Conservation (phyloP, 495 filamentous ascomycete species). For the Xylaria curta region DNA sequence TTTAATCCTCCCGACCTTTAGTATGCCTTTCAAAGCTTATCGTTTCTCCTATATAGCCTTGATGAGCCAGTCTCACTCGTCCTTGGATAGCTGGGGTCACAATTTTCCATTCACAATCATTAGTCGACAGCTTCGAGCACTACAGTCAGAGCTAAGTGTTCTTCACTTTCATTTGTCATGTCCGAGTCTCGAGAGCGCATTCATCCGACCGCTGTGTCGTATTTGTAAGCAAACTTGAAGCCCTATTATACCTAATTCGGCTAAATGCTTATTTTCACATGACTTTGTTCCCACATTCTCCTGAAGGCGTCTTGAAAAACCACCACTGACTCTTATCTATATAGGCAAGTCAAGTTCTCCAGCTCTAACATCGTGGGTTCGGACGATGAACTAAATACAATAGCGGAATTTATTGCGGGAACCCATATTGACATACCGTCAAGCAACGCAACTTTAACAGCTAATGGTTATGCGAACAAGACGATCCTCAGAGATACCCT, state of each 20-base stretch:
- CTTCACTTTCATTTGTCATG: background rate
- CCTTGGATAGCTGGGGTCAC: background rate
- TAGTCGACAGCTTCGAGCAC: background rate
- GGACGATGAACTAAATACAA: background rate
- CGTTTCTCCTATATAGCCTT: background rate
- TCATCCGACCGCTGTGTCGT: background rate
- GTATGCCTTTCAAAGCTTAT: background rate
- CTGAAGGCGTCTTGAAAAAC: background rate
- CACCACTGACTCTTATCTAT: background rate
- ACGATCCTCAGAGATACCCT: conserved; percentile 1
- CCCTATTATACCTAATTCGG: background rate
- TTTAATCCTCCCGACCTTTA: background rate
- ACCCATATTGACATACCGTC: background rate
- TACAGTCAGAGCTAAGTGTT: background rate
- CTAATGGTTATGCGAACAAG: background rate
- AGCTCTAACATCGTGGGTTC: background rate
- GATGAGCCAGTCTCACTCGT: background rate
- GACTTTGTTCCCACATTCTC: background rate
- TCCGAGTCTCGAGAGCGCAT: background rate
- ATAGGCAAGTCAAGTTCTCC: background rate
- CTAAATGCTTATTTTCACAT: background rate
- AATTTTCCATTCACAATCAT: background rate
- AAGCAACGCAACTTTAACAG: background rate
- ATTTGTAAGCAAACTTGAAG: background rate
- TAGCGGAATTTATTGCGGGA: background rate